Evolutionary conservation across 495 filamentous ascomycete species (phyloP).

Genomic region (Amorphotheca resinae): DNA sequence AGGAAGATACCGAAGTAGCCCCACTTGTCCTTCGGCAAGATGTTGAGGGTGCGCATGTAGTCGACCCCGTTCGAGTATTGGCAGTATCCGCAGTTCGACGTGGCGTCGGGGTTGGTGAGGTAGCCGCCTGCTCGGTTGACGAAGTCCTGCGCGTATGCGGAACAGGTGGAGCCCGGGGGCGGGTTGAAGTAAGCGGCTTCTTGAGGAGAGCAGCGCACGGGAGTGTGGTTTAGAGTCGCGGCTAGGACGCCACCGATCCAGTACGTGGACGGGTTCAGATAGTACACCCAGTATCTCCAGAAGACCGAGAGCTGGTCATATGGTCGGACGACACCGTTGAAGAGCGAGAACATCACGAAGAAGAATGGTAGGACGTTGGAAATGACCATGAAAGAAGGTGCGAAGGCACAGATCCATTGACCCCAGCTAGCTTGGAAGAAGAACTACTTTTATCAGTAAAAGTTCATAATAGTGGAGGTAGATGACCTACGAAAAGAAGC

Average conservation of each 20-base stretch:
- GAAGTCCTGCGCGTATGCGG: slow-evolving; percentile 50
- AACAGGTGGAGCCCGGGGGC: slow-evolving; percentile 40
- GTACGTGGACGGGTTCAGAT: slow-evolving; percentile 46
- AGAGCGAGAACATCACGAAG: slow-evolving; percentile 62
- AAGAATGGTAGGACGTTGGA: slow-evolving; percentile 67
- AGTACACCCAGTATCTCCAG: slow-evolving; percentile 75
- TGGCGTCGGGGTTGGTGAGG: slow-evolving; percentile 40
- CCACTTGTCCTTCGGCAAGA: slow-evolving; percentile 51
- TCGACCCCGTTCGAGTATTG: slow-evolving; percentile 50
- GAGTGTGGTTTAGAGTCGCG: slow-evolving; percentile 40
- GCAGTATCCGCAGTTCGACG: slow-evolving; percentile 59
- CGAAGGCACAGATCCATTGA: slow-evolving; percentile 30
- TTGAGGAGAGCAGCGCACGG: slow-evolving; percentile 44
- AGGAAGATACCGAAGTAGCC: slow-evolving; percentile 68
- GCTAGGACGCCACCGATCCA: slow-evolving; percentile 51
- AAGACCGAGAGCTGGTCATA: slow-evolving; percentile 50
- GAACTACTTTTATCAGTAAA: slow-evolving; percentile 22
- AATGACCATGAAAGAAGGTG: slow-evolving; percentile 70
- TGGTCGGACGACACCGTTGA: slow-evolving; percentile 62
- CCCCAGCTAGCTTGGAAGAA: slow-evolving; percentile 44
- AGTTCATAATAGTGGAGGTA: background rate
- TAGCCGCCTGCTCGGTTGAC: slow-evolving; percentile 45
- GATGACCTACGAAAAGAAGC: slow-evolving; percentile 53
- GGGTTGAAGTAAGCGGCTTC: slow-evolving; percentile 48
- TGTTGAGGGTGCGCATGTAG: slow-evolving; percentile 57